These are phyloP conservation scores for Atalantia buxifolia DNA, from an alignment of 345 rosid species.

Conservation along the genomic window DNA sequence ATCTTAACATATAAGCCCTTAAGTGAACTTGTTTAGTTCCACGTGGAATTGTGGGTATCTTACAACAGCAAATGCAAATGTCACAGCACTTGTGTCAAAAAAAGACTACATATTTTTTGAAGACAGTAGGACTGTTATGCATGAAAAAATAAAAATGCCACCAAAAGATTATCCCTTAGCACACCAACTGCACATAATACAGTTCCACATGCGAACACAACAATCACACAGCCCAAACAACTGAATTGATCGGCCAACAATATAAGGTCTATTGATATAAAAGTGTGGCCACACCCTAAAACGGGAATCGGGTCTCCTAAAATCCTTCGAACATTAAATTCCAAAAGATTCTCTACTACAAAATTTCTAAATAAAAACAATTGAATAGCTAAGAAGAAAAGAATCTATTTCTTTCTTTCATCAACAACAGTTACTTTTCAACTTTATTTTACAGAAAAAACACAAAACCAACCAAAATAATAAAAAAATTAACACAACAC, in stretches of 20 bases:
- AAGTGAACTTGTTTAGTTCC: no score
- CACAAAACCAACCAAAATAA: background rate
- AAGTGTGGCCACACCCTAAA: background rate
- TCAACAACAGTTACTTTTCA: background rate
- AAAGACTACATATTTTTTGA: no score
- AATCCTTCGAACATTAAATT: background rate
- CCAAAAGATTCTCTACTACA: background rate
- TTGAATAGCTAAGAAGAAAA: background rate
- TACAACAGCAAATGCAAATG: no score
- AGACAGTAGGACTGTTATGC: background rate
- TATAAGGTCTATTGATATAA: background rate
- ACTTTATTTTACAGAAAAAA: background rate
- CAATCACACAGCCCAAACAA: background rate
- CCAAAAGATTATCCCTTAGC: background rate
- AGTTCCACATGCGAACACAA: background rate
- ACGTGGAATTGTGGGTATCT: no score
- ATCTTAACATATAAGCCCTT: no score
- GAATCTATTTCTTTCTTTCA: conserved; percentile 5
- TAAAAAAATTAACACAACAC: background rate
- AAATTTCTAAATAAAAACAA: background rate
- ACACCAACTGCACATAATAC: background rate
- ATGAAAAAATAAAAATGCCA: background rate
- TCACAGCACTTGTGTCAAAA: background rate
- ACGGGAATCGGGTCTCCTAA: background rate
- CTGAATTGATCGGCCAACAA: background rate